phyloP scores from a whole-genome alignment of 2,329 filamentous ascomycete species.

The Talaromyces rugulosus region DNA sequence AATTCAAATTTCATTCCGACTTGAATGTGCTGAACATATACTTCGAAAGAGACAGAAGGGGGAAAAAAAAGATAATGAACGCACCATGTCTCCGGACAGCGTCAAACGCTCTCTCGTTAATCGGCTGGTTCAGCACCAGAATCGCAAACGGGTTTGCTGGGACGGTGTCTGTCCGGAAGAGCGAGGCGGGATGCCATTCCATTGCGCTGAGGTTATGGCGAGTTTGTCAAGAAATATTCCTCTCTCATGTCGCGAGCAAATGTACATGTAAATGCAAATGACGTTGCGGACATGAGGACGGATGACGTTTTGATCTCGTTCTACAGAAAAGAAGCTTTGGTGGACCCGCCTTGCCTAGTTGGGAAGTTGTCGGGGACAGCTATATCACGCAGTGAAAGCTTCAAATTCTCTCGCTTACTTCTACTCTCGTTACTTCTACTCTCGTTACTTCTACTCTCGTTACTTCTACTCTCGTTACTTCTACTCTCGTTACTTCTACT shows the following conservation, averaged over 20 bases:
- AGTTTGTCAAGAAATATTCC: no score
- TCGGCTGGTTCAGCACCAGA: slow-evolving; percentile 59
- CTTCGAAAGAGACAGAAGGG: not conserved
- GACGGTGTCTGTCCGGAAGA: slow-evolving; percentile 27
- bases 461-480: slow-evolving; percentile 21
- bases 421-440: slow-evolving; percentile 19
- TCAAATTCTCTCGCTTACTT: slow-evolving; percentile 8
- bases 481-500: slow-evolving; percentile 19
- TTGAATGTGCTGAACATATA: not conserved
- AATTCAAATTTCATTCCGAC: not conserved
- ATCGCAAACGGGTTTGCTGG: slow-evolving; percentile 42
- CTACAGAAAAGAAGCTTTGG: not conserved
- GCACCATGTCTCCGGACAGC: slow-evolving; percentile 35
- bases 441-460: slow-evolving; percentile 19
- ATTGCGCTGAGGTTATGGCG: slow-evolving; percentile 9
- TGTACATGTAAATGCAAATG: not conserved
- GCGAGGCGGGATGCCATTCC: slow-evolving; percentile 40
- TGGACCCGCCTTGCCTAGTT: not conserved
- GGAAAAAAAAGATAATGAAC: not conserved
- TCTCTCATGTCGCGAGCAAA: not conserved
- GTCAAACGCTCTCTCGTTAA: slow-evolving; percentile 42
- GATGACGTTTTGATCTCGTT: not conserved
- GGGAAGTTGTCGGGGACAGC: not conserved
- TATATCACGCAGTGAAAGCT: no score
- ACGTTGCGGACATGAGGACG: not conserved